These are phyloP conservation scores for Bipolaris bicolor DNA, from an alignment of 2,329 filamentous ascomycete genomes.

Conservation along the genomic window DNA sequence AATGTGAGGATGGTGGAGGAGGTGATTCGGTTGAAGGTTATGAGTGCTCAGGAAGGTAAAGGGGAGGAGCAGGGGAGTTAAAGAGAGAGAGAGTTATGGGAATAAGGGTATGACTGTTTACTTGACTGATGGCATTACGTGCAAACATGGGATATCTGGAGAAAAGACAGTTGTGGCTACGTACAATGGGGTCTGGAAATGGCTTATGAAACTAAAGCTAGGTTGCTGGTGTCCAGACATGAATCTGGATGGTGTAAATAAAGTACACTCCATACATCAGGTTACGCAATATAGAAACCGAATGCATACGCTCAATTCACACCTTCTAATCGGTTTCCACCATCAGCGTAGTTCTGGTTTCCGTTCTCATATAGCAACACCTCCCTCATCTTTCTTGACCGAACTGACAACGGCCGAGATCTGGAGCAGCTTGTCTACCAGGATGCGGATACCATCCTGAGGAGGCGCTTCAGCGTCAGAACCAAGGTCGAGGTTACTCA, in stretches of 20 bases:
- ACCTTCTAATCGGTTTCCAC: not conserved
- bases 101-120: not conserved
- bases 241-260: not conserved
- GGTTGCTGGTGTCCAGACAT: not conserved
- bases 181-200: not conserved
- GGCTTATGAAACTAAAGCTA: not conserved
- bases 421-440: slow-evolving; percentile 34
- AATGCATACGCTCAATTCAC: not conserved
- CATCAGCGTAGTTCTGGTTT: not conserved
- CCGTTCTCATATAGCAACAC: slow-evolving; percentile 6
- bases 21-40: slow-evolving; percentile 53
- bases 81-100: slow-evolving; percentile 2
- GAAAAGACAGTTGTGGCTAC: not conserved
- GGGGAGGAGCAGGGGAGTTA: slow-evolving; percentile 33
- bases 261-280: not conserved
- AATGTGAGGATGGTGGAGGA: slow-evolving; percentile 90
- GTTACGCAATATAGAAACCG: not conserved
- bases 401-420: slow-evolving; percentile 36
- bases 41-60: slow-evolving; percentile 41
- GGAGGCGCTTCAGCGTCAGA: slow-evolving; percentile 7
- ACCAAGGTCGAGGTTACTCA: slow-evolving; percentile 11
- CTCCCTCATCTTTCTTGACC: slow-evolving; percentile 7
- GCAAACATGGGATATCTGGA: not conserved
- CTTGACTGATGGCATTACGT: not conserved
- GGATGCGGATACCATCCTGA: slow-evolving; percentile 28